A percentile compares a stretch with the other conserved stretches of the same genome.
These are phyloP conservation scores for Botryotinia convoluta DNA, from an alignment of 2,329 filamentous ascomycete genomes.

Conservation along the genomic window DNA sequence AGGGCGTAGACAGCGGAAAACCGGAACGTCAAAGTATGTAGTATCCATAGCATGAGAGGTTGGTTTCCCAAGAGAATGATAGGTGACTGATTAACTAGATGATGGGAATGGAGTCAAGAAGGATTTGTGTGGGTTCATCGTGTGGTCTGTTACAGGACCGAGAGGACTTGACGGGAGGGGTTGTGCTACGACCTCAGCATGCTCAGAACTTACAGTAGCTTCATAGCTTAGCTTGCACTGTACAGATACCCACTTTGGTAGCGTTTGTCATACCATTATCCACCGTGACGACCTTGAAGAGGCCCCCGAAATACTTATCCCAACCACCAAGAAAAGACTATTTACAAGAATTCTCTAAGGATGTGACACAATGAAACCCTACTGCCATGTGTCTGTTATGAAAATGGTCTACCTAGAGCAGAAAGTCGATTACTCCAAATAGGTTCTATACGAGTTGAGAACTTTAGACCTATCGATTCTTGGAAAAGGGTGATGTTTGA, in stretches of 20 bases:
- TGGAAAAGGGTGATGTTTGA: neutral
- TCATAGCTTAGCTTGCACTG: neutral
- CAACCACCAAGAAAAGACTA: neutral
- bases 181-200: neutral
- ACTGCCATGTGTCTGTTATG: neutral
- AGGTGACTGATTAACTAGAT: neutral
- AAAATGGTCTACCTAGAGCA: neutral
- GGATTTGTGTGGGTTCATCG: conserved; percentile 2
- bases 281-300: neutral
- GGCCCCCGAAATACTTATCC: neutral
- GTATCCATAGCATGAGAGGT: neutral
- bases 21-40: neutral
- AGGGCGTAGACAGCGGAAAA: neutral
- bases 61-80: neutral
- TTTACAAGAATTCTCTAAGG: neutral
- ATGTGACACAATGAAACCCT: neutral
- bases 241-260: neutral
- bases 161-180: neutral
- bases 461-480: neutral
- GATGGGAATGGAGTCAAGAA: neutral
- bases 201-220: neutral
- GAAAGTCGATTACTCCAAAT: neutral
- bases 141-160: conserved; percentile 6
- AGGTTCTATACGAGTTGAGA: conserved; percentile 1
- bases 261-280: neutral